Base-by-base conservation (phyloP, 2,329 filamentous ascomycete genomes). In the Trichoderma afroharzianum region DNA sequence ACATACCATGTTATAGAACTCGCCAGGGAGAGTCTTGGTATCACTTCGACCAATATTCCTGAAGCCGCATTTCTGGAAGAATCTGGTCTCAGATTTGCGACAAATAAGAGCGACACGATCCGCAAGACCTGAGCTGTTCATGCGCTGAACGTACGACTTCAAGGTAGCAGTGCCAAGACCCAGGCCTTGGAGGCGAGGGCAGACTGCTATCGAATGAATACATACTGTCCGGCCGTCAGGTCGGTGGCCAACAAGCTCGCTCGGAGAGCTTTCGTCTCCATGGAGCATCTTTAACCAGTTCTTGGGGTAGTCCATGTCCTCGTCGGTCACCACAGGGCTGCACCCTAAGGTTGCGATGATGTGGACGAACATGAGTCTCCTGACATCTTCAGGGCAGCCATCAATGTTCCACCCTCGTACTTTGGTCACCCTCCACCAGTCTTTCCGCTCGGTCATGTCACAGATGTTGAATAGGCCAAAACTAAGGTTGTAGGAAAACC, bases 1-100 rank as follows among this genome's bases (percentile, higher is more conserved):
- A 61, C 85, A 80, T 80, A 94, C 92, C 93, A 97, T 90, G 79
- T 96, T 91, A 75, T 89, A 86, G 94, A 94, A 97, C 21, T 89
- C 91, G 36, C 93, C 93, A 47, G 93, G 93, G 24, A 91, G 92
- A 81, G 94, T 94, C 71, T 88, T 85, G 64, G 89, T 91, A 72
- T 88, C 83, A 80, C 93, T 96, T 63, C 85, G 83, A 0, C 94
- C 93, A 33, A 86, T 81, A 75, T 91, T 88, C 75, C 84, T 83
- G 79, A 96, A 97, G 0, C 93, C 90, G 75, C 93, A 87, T n/a
- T 86, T 86, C 79, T 91, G 87, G 79, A 97, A 98, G 79, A 92
- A 97, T 1, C 83, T 83, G 30, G 95, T 84, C 47, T 95, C 84
- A 71, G 91, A 85, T 88, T 90, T 90, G 78, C 93, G 91, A 68